Conservation (phyloP, 2,329 filamentous ascomycete genomes). For the Fusarium phyllophilum region DNA sequence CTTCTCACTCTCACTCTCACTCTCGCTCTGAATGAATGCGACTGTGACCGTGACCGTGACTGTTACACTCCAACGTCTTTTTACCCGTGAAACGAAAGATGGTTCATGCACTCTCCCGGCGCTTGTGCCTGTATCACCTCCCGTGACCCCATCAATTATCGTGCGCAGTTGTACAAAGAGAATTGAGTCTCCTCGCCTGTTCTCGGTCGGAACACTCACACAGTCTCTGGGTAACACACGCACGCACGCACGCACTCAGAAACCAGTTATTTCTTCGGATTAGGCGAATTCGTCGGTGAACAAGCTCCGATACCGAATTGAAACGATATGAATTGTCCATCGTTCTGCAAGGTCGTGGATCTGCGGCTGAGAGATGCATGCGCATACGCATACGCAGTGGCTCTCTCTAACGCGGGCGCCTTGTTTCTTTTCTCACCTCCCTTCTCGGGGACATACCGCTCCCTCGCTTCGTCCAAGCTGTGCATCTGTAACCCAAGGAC, state of each 20-base stretch:
- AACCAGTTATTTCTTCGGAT: not conserved
- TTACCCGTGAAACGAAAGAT: not conserved
- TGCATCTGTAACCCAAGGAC: not conserved
- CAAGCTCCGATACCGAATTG: not conserved
- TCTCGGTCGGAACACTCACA: not conserved
- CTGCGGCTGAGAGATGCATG: not conserved
- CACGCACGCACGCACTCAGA: not conserved
- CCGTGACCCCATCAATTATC: not conserved
- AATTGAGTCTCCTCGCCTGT: not conserved
- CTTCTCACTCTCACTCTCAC: not conserved
- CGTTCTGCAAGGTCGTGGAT: not conserved
- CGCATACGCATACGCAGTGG: not conserved
- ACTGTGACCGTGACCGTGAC: not conserved
- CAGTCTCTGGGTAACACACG: not conserved
- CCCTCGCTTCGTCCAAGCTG: not conserved
- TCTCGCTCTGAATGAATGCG: not conserved
- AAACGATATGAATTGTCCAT: not conserved
- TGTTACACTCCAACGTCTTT: not conserved
- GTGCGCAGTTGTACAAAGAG: not conserved
- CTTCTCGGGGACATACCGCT: not conserved
- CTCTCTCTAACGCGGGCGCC: not conserved
- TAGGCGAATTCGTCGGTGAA: not conserved
- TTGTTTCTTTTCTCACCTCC: not conserved
- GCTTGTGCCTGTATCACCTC: slow-evolving; percentile 2
- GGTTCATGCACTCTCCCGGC: slow-evolving; percentile 2